phyloP scores from a whole-genome alignment of 164 flowering plant species.

The Berberis thunbergii region DNA sequence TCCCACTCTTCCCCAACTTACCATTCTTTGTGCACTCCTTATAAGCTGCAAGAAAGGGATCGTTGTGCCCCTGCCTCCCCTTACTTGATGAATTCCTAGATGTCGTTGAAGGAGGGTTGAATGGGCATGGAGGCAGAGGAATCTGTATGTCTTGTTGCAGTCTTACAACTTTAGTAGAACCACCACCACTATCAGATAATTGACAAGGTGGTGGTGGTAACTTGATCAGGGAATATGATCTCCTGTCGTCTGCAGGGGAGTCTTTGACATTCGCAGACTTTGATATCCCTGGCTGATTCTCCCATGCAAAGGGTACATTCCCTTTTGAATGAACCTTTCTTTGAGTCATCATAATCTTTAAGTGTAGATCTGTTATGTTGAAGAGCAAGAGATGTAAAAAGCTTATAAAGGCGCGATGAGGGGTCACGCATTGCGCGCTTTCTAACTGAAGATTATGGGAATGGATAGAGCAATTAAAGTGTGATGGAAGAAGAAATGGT shows the following conservation, averaged over 20 bases:
- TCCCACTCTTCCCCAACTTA: background rate
- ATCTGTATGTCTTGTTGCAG: conserved; percentile 10
- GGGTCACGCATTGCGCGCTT: conserved; percentile 14
- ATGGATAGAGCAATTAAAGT: conserved; percentile 15
- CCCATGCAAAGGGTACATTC: background rate
- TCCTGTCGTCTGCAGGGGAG: background rate
- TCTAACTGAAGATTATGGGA: conserved; percentile 18
- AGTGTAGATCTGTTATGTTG: background rate
- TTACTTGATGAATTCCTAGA: conserved; percentile 18
- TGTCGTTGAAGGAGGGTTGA: conserved; percentile 4
- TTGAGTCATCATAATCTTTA: background rate
- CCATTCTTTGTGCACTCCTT: conserved; percentile 36
- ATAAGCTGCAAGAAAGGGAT: conserved; percentile 42
- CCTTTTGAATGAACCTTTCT: background rate
- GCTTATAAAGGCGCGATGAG: too few species aligned
- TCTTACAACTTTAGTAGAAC: conserved; percentile 3
- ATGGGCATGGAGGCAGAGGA: conserved; percentile 31
- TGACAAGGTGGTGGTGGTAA: conserved; percentile 17
- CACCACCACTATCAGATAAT: conserved; percentile 5
- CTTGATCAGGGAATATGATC: background rate
- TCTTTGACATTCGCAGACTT: background rate
- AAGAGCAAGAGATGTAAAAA: background rate
- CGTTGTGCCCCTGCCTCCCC: conserved; percentile 18
- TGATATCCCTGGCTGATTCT: background rate
- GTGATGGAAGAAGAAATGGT: conserved; percentile 19